phyloP scores from a whole-genome alignment of 148 eudicot species.

The Oxyria digyna region DNA sequence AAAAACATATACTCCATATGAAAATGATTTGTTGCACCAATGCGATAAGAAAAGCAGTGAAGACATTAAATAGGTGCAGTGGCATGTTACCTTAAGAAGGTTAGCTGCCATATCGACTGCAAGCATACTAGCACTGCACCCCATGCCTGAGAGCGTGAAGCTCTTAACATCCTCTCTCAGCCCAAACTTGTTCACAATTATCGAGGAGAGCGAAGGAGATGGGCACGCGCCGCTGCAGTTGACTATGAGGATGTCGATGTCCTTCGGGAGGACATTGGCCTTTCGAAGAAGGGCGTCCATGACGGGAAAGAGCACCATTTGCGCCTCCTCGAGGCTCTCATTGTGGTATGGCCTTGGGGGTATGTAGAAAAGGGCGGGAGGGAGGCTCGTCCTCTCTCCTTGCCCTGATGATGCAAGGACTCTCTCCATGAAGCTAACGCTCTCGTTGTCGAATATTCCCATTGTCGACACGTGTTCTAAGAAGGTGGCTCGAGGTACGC shows the following conservation, averaged over 20 bases:
- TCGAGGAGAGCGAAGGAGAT: slow-evolving; percentile 49
- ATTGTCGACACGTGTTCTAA: slow-evolving; percentile 28
- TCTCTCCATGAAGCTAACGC: slow-evolving; percentile 43
- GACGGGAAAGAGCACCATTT: slow-evolving; percentile 52
- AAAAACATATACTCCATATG: too few relatives aligned
- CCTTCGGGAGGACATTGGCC: slow-evolving; percentile 32
- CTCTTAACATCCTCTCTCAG: slow-evolving; percentile 48
- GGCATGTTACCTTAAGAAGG: slow-evolving; percentile 19
- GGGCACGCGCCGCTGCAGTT: slow-evolving; percentile 79
- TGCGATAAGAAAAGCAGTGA: background rate
- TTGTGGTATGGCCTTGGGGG: slow-evolving; percentile 45
- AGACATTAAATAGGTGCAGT: background rate
- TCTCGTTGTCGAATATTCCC: slow-evolving; percentile 24
- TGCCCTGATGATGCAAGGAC: slow-evolving; percentile 48
- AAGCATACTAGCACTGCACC: slow-evolving; percentile 70
- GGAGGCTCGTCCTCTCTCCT: slow-evolving; percentile 53
- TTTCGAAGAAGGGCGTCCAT: slow-evolving; percentile 52
- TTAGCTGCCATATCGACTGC: slow-evolving; percentile 38
- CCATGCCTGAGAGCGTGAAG: slow-evolving; percentile 69
- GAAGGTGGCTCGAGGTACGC: slow-evolving; percentile 43
- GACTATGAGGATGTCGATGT: slow-evolving; percentile 54
- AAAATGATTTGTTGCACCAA: too few relatives aligned
- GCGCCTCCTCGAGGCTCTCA: slow-evolving; percentile 44
- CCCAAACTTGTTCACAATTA: slow-evolving; percentile 39
- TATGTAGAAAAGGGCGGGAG: slow-evolving; percentile 48